Evolutionary conservation across 2,329 filamentous ascomycete species (phyloP).

Genomic region (Alternaria hordeiaustralica): DNA sequence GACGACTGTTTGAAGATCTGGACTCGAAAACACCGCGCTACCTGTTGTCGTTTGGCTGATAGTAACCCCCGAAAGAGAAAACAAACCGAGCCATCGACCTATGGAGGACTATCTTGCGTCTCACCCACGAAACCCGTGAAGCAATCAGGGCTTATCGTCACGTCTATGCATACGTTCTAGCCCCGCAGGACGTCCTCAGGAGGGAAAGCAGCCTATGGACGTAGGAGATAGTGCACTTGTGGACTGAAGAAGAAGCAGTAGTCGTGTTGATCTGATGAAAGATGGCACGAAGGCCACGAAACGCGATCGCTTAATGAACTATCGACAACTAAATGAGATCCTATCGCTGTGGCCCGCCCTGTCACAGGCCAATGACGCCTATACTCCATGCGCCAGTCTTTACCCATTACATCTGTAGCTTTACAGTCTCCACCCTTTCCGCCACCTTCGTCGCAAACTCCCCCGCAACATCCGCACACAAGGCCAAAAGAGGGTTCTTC

Average conservation of each 20-base stretch:
- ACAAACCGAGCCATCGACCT: background rate
- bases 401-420: conserved; percentile 5
- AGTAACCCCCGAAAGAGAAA: conserved; percentile 1
- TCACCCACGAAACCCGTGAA: background rate
- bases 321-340: background rate
- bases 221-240: too few relatives aligned
- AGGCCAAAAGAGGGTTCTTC: conserved; percentile 3
- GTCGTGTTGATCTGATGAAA: background rate
- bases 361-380: background rate
- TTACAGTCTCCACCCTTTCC: conserved; percentile 1
- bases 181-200: too few relatives aligned
- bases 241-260: too few relatives aligned
- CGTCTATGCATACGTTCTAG: background rate
- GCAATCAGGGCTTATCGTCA: background rate
- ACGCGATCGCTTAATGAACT: background rate
- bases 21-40: background rate
- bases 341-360: background rate
- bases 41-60: background rate
- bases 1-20: background rate
- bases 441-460: conserved; percentile 6
- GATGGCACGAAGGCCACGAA: background rate
- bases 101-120: background rate
- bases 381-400: background rate
- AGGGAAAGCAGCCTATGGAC: too few relatives aligned
- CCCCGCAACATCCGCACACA: conserved; percentile 1